Evolutionary conservation across 192 early-diverging fungal species (phyloP).

Genomic region (Kappamyces sp.): DNA sequence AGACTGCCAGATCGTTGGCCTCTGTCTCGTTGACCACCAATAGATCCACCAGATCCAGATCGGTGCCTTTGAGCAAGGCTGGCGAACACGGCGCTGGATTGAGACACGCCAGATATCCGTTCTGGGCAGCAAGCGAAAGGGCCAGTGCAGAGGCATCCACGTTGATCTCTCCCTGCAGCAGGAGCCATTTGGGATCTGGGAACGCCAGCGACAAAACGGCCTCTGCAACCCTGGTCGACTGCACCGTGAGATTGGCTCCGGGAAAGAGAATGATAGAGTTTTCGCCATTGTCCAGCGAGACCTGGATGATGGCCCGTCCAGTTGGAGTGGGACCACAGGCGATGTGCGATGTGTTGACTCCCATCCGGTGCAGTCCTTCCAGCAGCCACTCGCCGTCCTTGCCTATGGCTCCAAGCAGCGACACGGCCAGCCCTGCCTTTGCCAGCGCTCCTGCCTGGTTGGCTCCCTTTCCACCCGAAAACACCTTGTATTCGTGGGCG

Average conservation of each 20-base stretch:
- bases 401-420: slow-evolving; percentile 76
- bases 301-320: slow-evolving; percentile 84
- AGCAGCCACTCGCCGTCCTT: slow-evolving; percentile 73
- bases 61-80: slow-evolving; percentile 37
- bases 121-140: slow-evolving; percentile 14
- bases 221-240: slow-evolving; percentile 30
- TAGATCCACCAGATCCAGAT: slow-evolving; percentile 56
- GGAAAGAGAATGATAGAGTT: slow-evolving; percentile 84
- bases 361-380: slow-evolving; percentile 53
- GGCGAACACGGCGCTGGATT: slow-evolving; percentile 79
- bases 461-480: slow-evolving; percentile 76
- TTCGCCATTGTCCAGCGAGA: slow-evolving; percentile 61
- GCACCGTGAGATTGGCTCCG: slow-evolving; percentile 58
- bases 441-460: slow-evolving; percentile 86
- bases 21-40: slow-evolving; percentile 81
- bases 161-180: slow-evolving; percentile 86
- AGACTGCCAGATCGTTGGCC: slow-evolving; percentile 41
- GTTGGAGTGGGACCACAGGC: slow-evolving; percentile 46
- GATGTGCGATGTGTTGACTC: slow-evolving; percentile 63
- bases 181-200: slow-evolving; percentile 62
- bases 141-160: slow-evolving; percentile 17
- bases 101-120: slow-evolving; percentile 20
- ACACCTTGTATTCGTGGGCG: slow-evolving; percentile 43
- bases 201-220: slow-evolving; percentile 3
- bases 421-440: slow-evolving; percentile 60